Evolutionary conservation across 345 rosid species (phyloP).

Genomic region (Arabis hirsuta): DNA sequence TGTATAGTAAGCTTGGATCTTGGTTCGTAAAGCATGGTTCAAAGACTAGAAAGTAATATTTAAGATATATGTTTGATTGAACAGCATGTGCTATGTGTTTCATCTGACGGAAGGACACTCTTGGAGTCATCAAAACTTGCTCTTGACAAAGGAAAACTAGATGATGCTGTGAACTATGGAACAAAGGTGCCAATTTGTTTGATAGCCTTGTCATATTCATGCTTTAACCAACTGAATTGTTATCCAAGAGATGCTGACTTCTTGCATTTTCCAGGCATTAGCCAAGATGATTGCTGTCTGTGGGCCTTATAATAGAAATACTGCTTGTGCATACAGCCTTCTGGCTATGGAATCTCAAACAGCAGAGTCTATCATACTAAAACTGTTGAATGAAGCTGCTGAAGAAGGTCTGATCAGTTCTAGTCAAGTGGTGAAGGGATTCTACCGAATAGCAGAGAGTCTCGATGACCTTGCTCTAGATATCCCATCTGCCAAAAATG

Average conservation of each 20-base stretch:
- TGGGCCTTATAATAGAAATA: slow-evolving; percentile 82
- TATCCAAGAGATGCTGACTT: slow-evolving; percentile 36
- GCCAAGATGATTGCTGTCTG: slow-evolving; percentile 86
- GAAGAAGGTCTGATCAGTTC: slow-evolving; percentile 95
- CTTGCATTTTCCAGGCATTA: slow-evolving; percentile 66
- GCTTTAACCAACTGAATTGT: slow-evolving; percentile 22
- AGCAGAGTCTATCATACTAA: slow-evolving; percentile 67
- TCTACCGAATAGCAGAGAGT: slow-evolving; percentile 80
- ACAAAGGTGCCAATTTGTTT: slow-evolving; percentile 60
- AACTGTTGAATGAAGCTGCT: slow-evolving; percentile 86
- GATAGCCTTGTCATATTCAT: slow-evolving; percentile 10
- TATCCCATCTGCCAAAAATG: slow-evolving; percentile 81
- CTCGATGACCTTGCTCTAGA: slow-evolving; percentile 97
- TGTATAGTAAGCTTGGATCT: slow-evolving; percentile 20
- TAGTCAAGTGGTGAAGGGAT: slow-evolving; percentile 95
- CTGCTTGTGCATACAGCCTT: slow-evolving; percentile 95
- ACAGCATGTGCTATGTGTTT: slow-evolving; percentile 83
- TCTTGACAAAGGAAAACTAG: slow-evolving; percentile 92
- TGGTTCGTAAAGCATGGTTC: slow-evolving; percentile 14
- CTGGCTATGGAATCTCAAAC: slow-evolving; percentile 80
- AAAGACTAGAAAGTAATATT: slow-evolving; percentile 26
- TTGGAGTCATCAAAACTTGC: slow-evolving; percentile 88
- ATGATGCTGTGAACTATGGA: slow-evolving; percentile 79
- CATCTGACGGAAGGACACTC: slow-evolving; percentile 80
- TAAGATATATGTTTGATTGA: slow-evolving; percentile 30